Evolutionary conservation across 1,284 basidiomycete species (phyloP).

Genomic region (Ustilago xerochloae): DNA sequence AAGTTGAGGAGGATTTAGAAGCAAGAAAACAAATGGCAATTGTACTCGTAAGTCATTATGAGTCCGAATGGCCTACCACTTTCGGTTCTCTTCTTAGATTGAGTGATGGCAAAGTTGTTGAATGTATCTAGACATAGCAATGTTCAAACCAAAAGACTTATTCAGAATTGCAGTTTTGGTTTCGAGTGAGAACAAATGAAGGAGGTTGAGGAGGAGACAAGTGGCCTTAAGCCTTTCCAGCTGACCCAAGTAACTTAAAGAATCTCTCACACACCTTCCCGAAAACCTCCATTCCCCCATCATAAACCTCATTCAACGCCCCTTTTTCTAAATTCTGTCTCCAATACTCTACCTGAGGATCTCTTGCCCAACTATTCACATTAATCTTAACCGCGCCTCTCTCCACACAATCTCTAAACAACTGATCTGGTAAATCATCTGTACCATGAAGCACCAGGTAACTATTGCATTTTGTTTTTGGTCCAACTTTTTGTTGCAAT

Average conservation of each 20-base stretch:
- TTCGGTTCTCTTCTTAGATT: slow-evolving; percentile 57
- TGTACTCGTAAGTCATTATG: slow-evolving; percentile 64
- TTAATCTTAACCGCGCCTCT: slow-evolving; percentile 45
- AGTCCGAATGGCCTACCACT: slow-evolving; percentile 59
- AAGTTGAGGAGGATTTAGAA: slow-evolving; percentile 17
- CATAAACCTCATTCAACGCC: slow-evolving; percentile 43
- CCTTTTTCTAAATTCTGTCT: slow-evolving; percentile 16
- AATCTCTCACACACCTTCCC: slow-evolving; percentile 25
- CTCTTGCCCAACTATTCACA: slow-evolving; percentile 50
- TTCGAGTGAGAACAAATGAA: too few species aligned
- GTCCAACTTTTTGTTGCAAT: slow-evolving; percentile 33
- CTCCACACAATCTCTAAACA: slow-evolving; percentile 38
- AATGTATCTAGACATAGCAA: slow-evolving; percentile 45
- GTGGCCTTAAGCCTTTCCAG: slow-evolving; percentile 24
- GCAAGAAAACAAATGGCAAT: slow-evolving; percentile 42
- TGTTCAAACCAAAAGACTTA: too few species aligned
- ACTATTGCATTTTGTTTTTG: slow-evolving; percentile 19
- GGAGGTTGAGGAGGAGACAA: too few species aligned
- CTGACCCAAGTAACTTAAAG: slow-evolving; percentile 34
- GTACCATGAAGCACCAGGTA: slow-evolving; percentile 50
- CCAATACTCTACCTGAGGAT: slow-evolving; percentile 48
- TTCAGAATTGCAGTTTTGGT: too few species aligned
- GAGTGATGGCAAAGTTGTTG: slow-evolving; percentile 45
- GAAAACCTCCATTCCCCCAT: slow-evolving; percentile 37
- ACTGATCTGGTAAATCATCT: slow-evolving; percentile 37